Percentiles rank a stretch among this genome's conserved stretches.
phyloP scores from a whole-genome alignment of 2,329 filamentous ascomycete genomes.

The Epichloe scottii region DNA sequence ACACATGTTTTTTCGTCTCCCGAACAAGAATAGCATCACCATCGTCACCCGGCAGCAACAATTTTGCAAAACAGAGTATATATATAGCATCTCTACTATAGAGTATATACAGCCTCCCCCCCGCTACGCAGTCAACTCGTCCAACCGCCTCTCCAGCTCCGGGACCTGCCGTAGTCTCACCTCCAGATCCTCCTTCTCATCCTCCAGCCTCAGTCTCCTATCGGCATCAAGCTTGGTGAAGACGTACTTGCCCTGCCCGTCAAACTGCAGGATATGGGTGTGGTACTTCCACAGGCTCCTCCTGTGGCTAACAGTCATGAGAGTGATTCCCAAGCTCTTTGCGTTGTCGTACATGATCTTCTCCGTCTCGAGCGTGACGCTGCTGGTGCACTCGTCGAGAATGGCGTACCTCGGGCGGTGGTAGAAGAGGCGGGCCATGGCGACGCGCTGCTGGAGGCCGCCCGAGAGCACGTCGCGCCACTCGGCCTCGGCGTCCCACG shows the following conservation, averaged over 20 bases:
- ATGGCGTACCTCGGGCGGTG: constrained; percentile 89
- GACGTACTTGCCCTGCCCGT: constrained; percentile 82
- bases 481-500: constrained; percentile 90
- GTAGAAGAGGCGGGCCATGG: constrained; percentile 93
- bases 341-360: constrained; percentile 95
- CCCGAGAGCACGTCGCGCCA: constrained; percentile 92
- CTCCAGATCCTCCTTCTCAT: constrained; percentile 92
- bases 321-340: constrained; percentile 78
- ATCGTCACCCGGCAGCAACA: too few relatives aligned
- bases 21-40: too few relatives aligned
- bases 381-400: constrained; percentile 90
- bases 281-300: constrained; percentile 95
- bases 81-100: too few relatives aligned
- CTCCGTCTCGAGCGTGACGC: constrained; percentile 89
- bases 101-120: too few relatives aligned
- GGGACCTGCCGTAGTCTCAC: constrained; percentile 73
- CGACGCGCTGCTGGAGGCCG: constrained; percentile 87
- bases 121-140: constrained; percentile 55
- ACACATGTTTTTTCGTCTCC: too few relatives aligned
- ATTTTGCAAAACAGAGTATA: too few relatives aligned
- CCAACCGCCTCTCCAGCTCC: constrained; percentile 74
- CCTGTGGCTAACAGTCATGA: constrained; percentile 93
- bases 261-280: constrained; percentile 86
- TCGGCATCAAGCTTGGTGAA: constrained; percentile 88
- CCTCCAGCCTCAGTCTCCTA: constrained; percentile 70